Evolutionary conservation across 192 early-diverging fungal genomes (phyloP).

Genomic region (Entophlyctis luteolus): DNA sequence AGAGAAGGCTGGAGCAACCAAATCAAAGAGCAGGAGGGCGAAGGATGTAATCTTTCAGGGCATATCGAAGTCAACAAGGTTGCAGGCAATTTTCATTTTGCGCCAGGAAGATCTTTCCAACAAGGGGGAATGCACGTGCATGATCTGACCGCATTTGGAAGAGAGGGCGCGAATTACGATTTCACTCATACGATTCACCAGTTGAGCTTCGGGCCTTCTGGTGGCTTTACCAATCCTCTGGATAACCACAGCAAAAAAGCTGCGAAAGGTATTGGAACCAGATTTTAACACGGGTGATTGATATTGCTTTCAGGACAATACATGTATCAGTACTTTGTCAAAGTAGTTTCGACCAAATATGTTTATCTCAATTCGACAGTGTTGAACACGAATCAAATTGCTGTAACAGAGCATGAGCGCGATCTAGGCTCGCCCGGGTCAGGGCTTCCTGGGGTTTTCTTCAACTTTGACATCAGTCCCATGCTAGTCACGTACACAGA

Average conservation of each 20-base stretch:
- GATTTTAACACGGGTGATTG: too few relatives aligned
- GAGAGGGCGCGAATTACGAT: slow-evolving; percentile 57
- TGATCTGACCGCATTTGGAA: slow-evolving; percentile 61
- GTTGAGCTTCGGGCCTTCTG: slow-evolving; percentile 71
- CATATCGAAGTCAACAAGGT: slow-evolving; percentile 84
- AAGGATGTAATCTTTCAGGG: slow-evolving; percentile 87
- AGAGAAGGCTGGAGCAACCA: slow-evolving; percentile 76
- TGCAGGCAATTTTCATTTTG: slow-evolving; percentile 88
- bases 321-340: slow-evolving; percentile 89
- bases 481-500: slow-evolving; percentile 89
- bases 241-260: slow-evolving; percentile 59
- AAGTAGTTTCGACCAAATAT: slow-evolving; percentile 87
- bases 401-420: slow-evolving; percentile 82
- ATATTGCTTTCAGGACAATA: slow-evolving; percentile 42
- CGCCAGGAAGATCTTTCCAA: slow-evolving; percentile 78
- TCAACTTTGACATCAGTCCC: slow-evolving; percentile 93
- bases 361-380: slow-evolving; percentile 61
- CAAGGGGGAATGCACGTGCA: slow-evolving; percentile 72
- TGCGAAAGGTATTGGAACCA: slow-evolving; percentile 40
- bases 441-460: slow-evolving; percentile 69
- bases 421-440: slow-evolving; percentile 46
- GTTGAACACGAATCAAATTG: slow-evolving; percentile 90
- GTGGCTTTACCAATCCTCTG: slow-evolving; percentile 62
- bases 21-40: slow-evolving; percentile 71
- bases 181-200: slow-evolving; percentile 79